Evolutionary conservation across 768 basidiomycete genomes (phyloP).

Genomic region (Tephrocybe sp.): DNA sequence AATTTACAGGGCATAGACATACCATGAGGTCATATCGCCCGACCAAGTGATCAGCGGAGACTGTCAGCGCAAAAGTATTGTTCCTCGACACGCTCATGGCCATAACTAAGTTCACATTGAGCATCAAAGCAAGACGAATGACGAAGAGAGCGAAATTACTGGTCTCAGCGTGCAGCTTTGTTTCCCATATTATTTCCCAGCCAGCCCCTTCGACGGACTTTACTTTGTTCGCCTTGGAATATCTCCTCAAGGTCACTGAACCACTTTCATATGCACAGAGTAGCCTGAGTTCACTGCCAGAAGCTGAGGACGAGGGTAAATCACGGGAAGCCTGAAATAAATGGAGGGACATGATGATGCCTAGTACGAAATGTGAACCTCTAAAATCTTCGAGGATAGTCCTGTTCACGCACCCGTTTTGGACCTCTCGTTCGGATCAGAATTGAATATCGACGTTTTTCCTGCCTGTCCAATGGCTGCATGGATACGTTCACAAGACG

Average conservation of each 20-base stretch:
- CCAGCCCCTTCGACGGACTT: conserved; percentile 69
- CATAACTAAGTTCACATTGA: conserved; percentile 60
- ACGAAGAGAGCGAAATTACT: conserved; percentile 39
- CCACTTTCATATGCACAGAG: conserved; percentile 87
- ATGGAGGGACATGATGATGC: conserved; percentile 89
- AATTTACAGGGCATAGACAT: not conserved
- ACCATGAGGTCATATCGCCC: conserved; percentile 64
- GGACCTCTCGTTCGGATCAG: conserved; percentile 50
- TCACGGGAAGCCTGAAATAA: conserved; percentile 41
- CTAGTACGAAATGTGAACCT: conserved; percentile 32
- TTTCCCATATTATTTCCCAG: conserved; percentile 72
- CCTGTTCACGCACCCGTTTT: conserved; percentile 48
- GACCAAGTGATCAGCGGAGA: conserved; percentile 83
- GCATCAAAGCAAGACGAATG: not conserved
- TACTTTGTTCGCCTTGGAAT: conserved; percentile 36
- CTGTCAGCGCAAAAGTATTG: conserved; percentile 64
- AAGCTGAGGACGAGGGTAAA: conserved; percentile 27
- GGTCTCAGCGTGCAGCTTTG: conserved; percentile 70
- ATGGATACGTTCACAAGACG: conserved; percentile 67
- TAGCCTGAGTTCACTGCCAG: conserved; percentile 50
- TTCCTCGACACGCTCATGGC: conserved; percentile 72
- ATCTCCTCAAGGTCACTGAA: conserved; percentile 68
- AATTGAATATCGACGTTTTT: conserved; percentile 32
- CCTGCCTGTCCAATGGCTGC: conserved; percentile 76
- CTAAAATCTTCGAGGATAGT: too few species aligned